Conservation (phyloP, 257 asterid species). For the Paraleonurus japonicus region DNA sequence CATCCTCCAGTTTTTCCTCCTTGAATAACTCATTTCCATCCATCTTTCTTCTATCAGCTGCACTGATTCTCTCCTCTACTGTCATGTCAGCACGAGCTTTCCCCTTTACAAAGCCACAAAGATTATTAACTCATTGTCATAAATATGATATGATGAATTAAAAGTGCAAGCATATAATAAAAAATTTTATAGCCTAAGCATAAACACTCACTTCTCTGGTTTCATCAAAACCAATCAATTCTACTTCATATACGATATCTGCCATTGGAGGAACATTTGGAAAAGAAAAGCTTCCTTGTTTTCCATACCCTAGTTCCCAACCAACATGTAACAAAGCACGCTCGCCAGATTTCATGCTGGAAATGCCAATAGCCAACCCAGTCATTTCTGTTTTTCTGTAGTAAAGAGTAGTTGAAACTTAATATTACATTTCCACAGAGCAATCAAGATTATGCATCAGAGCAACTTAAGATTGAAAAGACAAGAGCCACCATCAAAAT, state of each 20-base stretch:
- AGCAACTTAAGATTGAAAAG: slow-evolving; percentile 3
- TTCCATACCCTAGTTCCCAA: slow-evolving; percentile 94
- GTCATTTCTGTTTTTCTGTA: slow-evolving; percentile 84
- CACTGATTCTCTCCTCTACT: slow-evolving; percentile 95
- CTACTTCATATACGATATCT: slow-evolving; percentile 79
- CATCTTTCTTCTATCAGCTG: slow-evolving; percentile 97
- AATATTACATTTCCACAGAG: slow-evolving; percentile 17
- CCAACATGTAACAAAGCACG: slow-evolving; percentile 76
- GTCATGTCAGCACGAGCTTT: slow-evolving; percentile 97
- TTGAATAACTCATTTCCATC: slow-evolving; percentile 85
- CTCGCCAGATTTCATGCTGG: slow-evolving; percentile 89
- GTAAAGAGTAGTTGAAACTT: slow-evolving; percentile 26
- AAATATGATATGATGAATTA: background rate
- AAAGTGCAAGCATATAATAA: background rate
- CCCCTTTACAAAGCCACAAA: slow-evolving; percentile 52
- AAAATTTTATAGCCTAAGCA: slow-evolving; percentile 16
- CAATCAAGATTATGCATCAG: background rate
- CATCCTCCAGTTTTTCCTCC: slow-evolving; percentile 87
- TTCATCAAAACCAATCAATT: slow-evolving; percentile 95
- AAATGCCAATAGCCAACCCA: slow-evolving; percentile 85
- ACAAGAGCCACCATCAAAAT: slow-evolving; percentile 3
- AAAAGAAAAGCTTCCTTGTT: slow-evolving; percentile 94
- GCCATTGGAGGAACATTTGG: slow-evolving; percentile 97
- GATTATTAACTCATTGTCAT: background rate
- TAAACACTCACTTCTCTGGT: slow-evolving; percentile 75